Conservation (phyloP, 352 stramenopile genomes). For the Globisporangium irregulare region DNA sequence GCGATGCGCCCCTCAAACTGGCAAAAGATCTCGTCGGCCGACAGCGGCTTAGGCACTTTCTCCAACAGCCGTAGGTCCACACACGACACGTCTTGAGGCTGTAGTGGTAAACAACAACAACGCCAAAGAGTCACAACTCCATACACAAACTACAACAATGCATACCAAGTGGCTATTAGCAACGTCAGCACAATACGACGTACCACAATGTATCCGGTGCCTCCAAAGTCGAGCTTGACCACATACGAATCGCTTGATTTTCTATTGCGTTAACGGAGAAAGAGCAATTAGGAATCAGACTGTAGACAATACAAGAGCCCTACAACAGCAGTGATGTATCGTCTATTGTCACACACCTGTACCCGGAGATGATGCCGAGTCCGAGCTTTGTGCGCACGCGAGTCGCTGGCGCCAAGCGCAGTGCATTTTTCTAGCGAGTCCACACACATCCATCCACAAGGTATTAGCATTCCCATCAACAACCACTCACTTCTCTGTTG, state of each 20-base stretch:
- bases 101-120: conserved; percentile 14
- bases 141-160: not conserved
- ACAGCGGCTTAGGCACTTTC: conserved; percentile 68
- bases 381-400: conserved; percentile 37
- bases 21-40: conserved; percentile 52
- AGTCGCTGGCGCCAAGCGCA: conserved; percentile 32
- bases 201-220: conserved; percentile 32
- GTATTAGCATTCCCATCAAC: not conserved
- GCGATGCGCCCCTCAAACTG: conserved; percentile 71
- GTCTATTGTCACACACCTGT: conserved; percentile 22
- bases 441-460: not conserved
- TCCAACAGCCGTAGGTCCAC: conserved; percentile 67
- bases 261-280: conserved; percentile 14
- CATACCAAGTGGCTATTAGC: not conserved
- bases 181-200: not conserved
- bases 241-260: conserved; percentile 34
- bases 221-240: conserved; percentile 39
- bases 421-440: conserved; percentile 23
- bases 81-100: conserved; percentile 46
- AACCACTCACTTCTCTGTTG: not conserved
- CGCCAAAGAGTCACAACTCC: not conserved
- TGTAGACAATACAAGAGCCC: not conserved
- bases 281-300: not conserved
- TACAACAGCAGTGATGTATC: not conserved
- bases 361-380: conserved; percentile 22